A percentile compares a stretch with the other conserved stretches of the same genome.
Evolutionary conservation across 2,329 filamentous ascomycete species (phyloP).

Genomic region (Emydomyces testavorans): DNA sequence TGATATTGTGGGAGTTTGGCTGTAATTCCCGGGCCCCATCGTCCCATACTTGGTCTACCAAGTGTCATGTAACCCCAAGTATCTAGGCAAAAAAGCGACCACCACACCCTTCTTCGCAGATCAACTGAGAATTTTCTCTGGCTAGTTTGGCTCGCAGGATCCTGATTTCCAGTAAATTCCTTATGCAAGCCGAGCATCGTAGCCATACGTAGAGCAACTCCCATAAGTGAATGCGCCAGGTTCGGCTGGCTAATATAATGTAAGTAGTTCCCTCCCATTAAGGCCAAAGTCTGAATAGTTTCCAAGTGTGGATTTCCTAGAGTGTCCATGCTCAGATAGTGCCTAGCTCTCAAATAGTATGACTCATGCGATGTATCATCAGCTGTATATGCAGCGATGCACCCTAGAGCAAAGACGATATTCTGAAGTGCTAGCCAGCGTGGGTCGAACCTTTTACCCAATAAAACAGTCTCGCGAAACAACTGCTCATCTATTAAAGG

Average conservation of each 20-base stretch:
- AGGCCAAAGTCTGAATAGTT: slow-evolving; percentile 57
- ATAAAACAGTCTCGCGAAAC: slow-evolving; percentile 55
- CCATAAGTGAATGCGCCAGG: slow-evolving; percentile 61
- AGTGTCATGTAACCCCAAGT: slow-evolving; percentile 63
- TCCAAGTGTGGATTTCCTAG: slow-evolving; percentile 62
- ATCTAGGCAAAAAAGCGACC: slow-evolving; percentile 62
- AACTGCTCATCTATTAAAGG: slow-evolving; percentile 62
- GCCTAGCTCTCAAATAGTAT: slow-evolving; percentile 58
- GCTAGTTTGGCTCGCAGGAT: slow-evolving; percentile 30
- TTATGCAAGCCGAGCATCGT: slow-evolving; percentile 60
- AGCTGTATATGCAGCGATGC: slow-evolving; percentile 53
- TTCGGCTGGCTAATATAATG: slow-evolving; percentile 69
- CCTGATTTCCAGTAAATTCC: slow-evolving; percentile 43
- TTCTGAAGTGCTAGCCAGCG: slow-evolving; percentile 64
- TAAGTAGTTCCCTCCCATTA: slow-evolving; percentile 65
- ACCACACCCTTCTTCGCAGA: slow-evolving; percentile 58
- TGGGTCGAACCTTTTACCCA: slow-evolving; percentile 51
- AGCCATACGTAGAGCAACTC: slow-evolving; percentile 62
- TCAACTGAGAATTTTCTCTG: slow-evolving; percentile 43
- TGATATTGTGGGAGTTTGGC: slow-evolving; percentile 49
- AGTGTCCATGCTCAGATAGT: slow-evolving; percentile 54
- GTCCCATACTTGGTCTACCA: slow-evolving; percentile 57
- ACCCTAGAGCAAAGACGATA: slow-evolving; percentile 65
- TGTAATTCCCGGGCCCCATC: slow-evolving; percentile 57
- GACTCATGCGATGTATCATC: slow-evolving; percentile 55